These are phyloP conservation scores for Mortierella sp. DNA, from an alignment of 371 early-diverging fungal species.

Conservation along the genomic window DNA sequence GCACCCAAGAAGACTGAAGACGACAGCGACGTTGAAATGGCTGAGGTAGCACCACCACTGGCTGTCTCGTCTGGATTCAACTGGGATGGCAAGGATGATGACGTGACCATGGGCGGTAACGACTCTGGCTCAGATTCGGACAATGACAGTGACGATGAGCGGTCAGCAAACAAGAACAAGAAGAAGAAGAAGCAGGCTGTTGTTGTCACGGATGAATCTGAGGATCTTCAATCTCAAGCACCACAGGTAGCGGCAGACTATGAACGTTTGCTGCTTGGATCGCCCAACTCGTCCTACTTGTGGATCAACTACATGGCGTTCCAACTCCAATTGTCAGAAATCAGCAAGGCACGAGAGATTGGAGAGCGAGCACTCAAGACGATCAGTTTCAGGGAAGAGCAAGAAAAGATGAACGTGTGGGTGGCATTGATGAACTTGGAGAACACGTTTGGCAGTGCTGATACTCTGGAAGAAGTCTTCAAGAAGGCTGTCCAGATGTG, in stretches of 20 bases:
- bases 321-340: slow-evolving; percentile 89
- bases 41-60: slow-evolving; percentile 34
- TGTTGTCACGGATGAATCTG: slow-evolving; percentile 64
- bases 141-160: slow-evolving; percentile 56
- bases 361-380: slow-evolving; percentile 93
- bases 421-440: slow-evolving; percentile 95
- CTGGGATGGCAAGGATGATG: slow-evolving; percentile 67
- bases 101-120: slow-evolving; percentile 48
- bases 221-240: slow-evolving; percentile 63
- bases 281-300: slow-evolving; percentile 94
- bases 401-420: slow-evolving; percentile 96
- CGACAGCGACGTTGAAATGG: slow-evolving; percentile 62
- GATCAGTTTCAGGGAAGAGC: slow-evolving; percentile 93
- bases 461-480: slow-evolving; percentile 80
- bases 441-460: slow-evolving; percentile 88
- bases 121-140: slow-evolving; percentile 30
- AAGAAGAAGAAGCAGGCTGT: slow-evolving; percentile 61
- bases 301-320: slow-evolving; percentile 99
- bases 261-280: slow-evolving; percentile 90
- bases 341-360: slow-evolving; percentile 90
- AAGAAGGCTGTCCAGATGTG: slow-evolving; percentile 84
- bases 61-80: slow-evolving; percentile 62
- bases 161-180: slow-evolving; percentile 54
- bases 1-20: slow-evolving; percentile 39
- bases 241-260: slow-evolving; percentile 78